Evolutionary conservation across 129 eudicot genomes (phyloP), one percentile per base, ranked within the genome.

Genomic region (Centaurea solstitialis): DNA sequence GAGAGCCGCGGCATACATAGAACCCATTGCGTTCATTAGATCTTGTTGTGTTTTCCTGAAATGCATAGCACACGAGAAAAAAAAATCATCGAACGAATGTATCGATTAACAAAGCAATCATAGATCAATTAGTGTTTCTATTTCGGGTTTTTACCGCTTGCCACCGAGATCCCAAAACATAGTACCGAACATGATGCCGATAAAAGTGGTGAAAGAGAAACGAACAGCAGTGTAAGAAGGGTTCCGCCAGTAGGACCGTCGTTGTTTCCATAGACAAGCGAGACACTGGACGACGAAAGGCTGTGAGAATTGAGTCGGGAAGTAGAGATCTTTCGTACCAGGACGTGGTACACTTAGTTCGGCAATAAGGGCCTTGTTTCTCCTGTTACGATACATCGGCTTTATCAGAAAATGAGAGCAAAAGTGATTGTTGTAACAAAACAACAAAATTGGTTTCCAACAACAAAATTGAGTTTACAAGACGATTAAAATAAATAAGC

Each of bases 191-290:
- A 87, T 74, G 61, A 94, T 3, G 3, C 84, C 93, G 70, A 91
- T 80, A 57, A 88, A 81, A 21, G 89, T 81, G 39, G 98, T 90
- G 86, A 87, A 91, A 53, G 85, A 43, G 11, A 90, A 90, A 76
- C 97, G 85, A 2, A 91, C 97, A 1, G 97, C 97, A 5, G 97
- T 90, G 81, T 94, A 94, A 21, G 91, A 74, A 7, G 98, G 91
- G 78, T 90, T 94, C 15, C 97, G 87, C 98, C 98, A 91, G 84
- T 94, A 94, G 4, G 98, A 94, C 86, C 78, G 78, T 68, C 85
- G 82, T 75, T 91, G 95, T 85, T 94, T 94, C 96, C 97, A 94
- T 38, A 94, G 76, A 84, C 97, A 91, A 45, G 97, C 98, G 11
- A 85, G 13, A 82, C 90, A 85, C 17, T 94, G 98, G 70, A 64